A percentile compares a stretch with the other conserved stretches of the same genome.
Conservation (phyloP, 2,329 filamentous ascomycete species). For the Zymoseptoria pseudotritici region DNA sequence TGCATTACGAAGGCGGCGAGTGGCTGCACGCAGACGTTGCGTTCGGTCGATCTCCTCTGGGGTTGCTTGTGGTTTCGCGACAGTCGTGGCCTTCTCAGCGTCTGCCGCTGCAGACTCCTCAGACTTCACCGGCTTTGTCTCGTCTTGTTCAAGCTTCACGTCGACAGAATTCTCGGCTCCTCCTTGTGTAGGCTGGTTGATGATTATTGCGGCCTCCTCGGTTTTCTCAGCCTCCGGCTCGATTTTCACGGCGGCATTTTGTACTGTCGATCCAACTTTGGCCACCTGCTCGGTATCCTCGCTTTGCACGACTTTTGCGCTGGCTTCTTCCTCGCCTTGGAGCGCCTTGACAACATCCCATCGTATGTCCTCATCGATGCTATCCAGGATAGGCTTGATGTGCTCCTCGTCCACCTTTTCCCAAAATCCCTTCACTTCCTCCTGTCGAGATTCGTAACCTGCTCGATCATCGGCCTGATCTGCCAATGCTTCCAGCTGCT, state of each 20-base stretch:
- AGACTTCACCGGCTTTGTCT: slow-evolving; percentile 4
- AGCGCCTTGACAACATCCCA: slow-evolving; percentile 57
- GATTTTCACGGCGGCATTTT: slow-evolving; percentile 1
- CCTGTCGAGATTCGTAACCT: slow-evolving; percentile 60
- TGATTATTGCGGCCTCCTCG: slow-evolving; percentile 26
- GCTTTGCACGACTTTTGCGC: slow-evolving; percentile 23
- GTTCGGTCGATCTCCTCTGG: slow-evolving; percentile 18
- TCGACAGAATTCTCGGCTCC: background rate
- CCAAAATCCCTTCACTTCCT: slow-evolving; percentile 78
- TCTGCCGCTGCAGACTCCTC: slow-evolving; percentile 3
- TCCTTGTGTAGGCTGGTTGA: slow-evolving; percentile 17
- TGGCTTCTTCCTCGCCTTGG: slow-evolving; percentile 36
- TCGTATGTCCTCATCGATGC: slow-evolving; percentile 56
- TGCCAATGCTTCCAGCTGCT: slow-evolving; percentile 70
- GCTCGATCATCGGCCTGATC: slow-evolving; percentile 66
- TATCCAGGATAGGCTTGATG: slow-evolving; percentile 60
- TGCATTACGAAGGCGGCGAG: slow-evolving; percentile 61
- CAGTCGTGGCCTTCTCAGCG: slow-evolving; percentile 3
- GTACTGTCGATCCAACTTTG: slow-evolving; percentile 14
- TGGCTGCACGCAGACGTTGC: slow-evolving; percentile 35
- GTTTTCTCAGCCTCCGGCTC: slow-evolving; percentile 20
- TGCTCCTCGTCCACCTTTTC: slow-evolving; percentile 69
- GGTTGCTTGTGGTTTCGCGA: background rate
- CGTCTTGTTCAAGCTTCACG: slow-evolving; percentile 1
- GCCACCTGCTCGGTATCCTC: slow-evolving; percentile 31